Evolutionary conservation across 2,329 filamentous ascomycete genomes (phyloP).

Genomic region (Botrytis sinoallii): DNA sequence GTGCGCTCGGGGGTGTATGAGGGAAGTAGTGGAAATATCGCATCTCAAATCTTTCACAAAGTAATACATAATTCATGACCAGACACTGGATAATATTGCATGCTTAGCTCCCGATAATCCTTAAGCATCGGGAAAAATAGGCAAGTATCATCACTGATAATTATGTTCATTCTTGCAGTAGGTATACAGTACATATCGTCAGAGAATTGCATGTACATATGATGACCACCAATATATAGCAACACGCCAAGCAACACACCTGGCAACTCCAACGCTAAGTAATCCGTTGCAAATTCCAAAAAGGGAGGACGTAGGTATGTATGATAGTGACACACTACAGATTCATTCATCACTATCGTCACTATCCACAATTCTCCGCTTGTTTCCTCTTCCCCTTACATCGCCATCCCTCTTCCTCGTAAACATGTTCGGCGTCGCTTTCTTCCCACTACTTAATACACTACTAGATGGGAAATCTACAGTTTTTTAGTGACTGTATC

Average conservation of each 20-base stretch:
- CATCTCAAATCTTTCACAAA: neutral
- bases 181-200: neutral
- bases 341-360: slow-evolving; percentile 16
- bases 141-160: neutral
- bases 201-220: neutral
- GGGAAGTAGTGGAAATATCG: too few relatives aligned
- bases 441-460: neutral
- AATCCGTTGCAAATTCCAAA: neutral
- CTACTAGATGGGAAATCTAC: neutral
- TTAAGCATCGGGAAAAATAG: neutral
- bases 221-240: neutral
- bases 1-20: neutral
- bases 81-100: neutral
- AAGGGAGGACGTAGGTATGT: neutral
- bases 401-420: slow-evolving; percentile 3
- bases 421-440: slow-evolving; percentile 17
- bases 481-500: neutral
- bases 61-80: neutral
- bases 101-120: neutral
- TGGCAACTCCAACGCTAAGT: neutral
- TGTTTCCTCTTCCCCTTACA: neutral
- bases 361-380: slow-evolving; percentile 11
- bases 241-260: neutral
- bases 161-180: neutral
- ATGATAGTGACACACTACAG: neutral